Evolutionary conservation across 352 stramenopile species (phyloP), one percentile per base, ranked within the genome.

Genomic region (Pythium pyrilobum): DNA sequence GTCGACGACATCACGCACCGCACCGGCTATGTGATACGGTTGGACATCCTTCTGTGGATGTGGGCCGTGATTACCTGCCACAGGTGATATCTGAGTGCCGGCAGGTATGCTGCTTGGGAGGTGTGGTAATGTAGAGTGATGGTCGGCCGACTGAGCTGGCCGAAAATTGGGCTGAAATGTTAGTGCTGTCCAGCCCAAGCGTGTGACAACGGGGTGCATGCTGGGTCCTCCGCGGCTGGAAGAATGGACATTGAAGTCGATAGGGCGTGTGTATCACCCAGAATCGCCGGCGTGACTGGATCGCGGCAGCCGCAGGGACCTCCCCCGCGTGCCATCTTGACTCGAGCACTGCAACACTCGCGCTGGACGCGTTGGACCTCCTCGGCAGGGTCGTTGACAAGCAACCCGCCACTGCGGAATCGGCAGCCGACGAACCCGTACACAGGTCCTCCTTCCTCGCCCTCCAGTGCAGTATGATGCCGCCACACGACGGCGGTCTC

Each of bases 241-340:
- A 12, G 18, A 29, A 46, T 47, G 27, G 27, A 55, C 48, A 41
- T 52, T 59, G 41, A 51, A 58, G 40, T 34, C n/a, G 25, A 18
- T 33, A 2, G 21, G 33, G 13, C 20, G 42, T 37, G 39, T 52
- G 41, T 52, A 49, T 59, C 21, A n/a, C n/a, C n/a, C n/a, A n/a
- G n/a, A n/a, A n/a, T n/a, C n/a, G n/a, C n/a, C n/a, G n/a, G n/a
- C n/a, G n/a, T n/a, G n/a, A n/a, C n/a, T n/a, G n/a, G n/a, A n/a
- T n/a, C n/a, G n/a, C n/a, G n/a, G n/a, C n/a, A n/a, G n/a, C n/a
- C n/a, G n/a, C n/a, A n/a, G n/a, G n/a, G n/a, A n/a, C n/a, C n/a
- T n/a, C n/a, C n/a, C n/a, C n/a, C n/a, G n/a, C n/a, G n/a, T n/a
- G n/a, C n/a, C n/a, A n/a, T 34, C 29, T 12, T 34, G 29, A 34